Evolutionary conservation across 208 protist species (phyloP).

Genomic region (Crithidia sp.): DNA sequence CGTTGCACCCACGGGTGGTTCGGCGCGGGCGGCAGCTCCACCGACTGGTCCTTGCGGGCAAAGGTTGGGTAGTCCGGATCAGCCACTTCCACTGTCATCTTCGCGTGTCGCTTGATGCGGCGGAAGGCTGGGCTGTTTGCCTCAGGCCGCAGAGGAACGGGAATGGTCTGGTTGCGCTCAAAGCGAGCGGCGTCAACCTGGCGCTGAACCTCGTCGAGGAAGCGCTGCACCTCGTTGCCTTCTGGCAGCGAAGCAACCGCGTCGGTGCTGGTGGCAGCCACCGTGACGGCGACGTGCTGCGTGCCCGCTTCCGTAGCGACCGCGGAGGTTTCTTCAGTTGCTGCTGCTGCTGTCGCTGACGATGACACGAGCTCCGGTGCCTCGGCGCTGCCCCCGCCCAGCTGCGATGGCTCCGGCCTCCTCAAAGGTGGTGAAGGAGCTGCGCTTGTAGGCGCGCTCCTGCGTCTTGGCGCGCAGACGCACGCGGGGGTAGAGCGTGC

Average conservation of each 20-base stretch:
- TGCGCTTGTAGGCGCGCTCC: constrained; percentile 34
- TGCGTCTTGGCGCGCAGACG: constrained; percentile 43
- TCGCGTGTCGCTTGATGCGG: constrained; percentile 66
- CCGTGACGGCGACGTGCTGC: background rate
- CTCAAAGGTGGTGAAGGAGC: constrained; percentile 22
- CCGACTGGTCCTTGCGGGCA: constrained; percentile 53
- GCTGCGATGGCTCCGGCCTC: background rate
- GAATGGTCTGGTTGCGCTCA: constrained; percentile 63
- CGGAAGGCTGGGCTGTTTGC: constrained; percentile 63
- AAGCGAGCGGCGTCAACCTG: constrained; percentile 48
- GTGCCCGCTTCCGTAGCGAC: background rate
- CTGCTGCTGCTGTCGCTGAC: background rate
- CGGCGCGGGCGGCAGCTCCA: constrained; percentile 54
- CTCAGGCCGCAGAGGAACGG: constrained; percentile 71
- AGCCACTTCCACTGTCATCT: constrained; percentile 47
- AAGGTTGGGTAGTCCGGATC: constrained; percentile 68
- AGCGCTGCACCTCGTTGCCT: constrained; percentile 60
- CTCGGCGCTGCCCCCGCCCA: background rate
- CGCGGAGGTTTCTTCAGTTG: background rate
- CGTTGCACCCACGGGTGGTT: constrained; percentile 80
- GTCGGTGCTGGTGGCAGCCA: background rate
- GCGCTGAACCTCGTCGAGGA: constrained; percentile 61
- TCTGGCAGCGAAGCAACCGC: constrained; percentile 7
- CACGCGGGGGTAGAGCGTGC: constrained; percentile 38
- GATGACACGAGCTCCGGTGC: constrained; percentile 7